Evolutionary conservation across 768 basidiomycete genomes (phyloP).

Genomic region (Auricularia cornea): DNA sequence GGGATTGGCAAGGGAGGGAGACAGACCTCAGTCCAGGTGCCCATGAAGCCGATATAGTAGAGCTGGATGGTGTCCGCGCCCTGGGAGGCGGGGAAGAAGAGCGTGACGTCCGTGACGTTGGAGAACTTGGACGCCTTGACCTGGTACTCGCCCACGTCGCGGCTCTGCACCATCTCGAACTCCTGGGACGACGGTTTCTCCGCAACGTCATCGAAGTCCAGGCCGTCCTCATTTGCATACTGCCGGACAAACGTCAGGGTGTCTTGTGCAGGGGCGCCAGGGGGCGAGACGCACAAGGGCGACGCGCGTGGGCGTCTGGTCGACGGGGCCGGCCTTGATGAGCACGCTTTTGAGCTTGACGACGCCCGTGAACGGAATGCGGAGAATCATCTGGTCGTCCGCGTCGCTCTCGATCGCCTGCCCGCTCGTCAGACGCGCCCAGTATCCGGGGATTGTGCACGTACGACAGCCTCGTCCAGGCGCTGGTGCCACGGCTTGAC

Average conservation of each 20-base stretch:
- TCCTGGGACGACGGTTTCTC: slow-evolving; percentile 62
- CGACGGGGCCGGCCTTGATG: slow-evolving; percentile 74
- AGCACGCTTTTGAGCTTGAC: slow-evolving; percentile 78
- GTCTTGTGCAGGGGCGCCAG: neutral
- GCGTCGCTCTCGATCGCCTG: slow-evolving; percentile 85
- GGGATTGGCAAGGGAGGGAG: neutral
- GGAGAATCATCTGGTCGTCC: slow-evolving; percentile 80
- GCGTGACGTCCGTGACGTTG: slow-evolving; percentile 68
- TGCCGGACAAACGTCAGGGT: slow-evolving; percentile 21
- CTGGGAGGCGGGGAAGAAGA: slow-evolving; percentile 74
- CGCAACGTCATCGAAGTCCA: slow-evolving; percentile 73
- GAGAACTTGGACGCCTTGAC: slow-evolving; percentile 78
- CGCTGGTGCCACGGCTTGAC: slow-evolving; percentile 87
- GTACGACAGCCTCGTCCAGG: slow-evolving; percentile 42
- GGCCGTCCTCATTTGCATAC: slow-evolving; percentile 68
- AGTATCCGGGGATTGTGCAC: slow-evolving; percentile 2
- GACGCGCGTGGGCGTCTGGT: slow-evolving; percentile 68
- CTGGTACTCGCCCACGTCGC: slow-evolving; percentile 62
- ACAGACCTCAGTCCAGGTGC: slow-evolving; percentile 69
- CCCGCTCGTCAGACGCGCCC: neutral
- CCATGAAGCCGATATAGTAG: slow-evolving; percentile 82
- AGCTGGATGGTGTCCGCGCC: slow-evolving; percentile 69
- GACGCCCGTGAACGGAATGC: slow-evolving; percentile 80
- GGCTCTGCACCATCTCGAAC: slow-evolving; percentile 56
- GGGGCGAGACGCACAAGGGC: slow-evolving; percentile 43